Base-by-base conservation (phyloP, 106 monocot genomes). In the Chionographis japonica region DNA sequence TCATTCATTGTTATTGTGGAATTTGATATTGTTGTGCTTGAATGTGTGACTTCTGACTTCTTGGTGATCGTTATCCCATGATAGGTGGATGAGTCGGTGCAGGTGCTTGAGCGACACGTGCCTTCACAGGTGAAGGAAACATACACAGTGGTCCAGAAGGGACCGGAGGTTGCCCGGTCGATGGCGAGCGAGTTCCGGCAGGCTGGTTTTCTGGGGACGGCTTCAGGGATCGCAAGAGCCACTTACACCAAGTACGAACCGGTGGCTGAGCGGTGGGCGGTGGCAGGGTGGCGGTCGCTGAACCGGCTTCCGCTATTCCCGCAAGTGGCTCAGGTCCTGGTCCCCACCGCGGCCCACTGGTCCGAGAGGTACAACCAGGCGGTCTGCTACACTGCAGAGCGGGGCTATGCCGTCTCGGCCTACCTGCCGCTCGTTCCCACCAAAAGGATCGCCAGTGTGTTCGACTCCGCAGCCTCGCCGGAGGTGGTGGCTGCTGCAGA, bases 231-330 rank as follows among this genome's bases (percentile, higher is more conserved):
- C 2, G 92, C 78, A 11, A 80, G 75, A 62, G 43, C 79, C 12
- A 81, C 78, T 4, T 87, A 87, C 68, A 54, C 68, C 63, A 78
- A 75, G 65, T 86, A 79, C 65, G 89, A 93, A 71, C 93, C 93
- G 0, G 74, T 78, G 3, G 87, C 80, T 2, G 95, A 92, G 81
- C 77, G 76, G 3, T 77, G 59, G 17, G 95, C 95, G 0, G 95
- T 82, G 3, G 75, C 88, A 9, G 78, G 82, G 3, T 95, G 95
- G 95, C 65, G 57, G 51, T 68, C 92, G 1, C 78, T 95, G 57
- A 95, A 92, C 63, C 81, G 77, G 9, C 86, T 95, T 17, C 95
- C 95, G 0, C 79, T 88, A 12, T 80, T 95, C 59, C 82, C 88
- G 2, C 83, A 82, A 62, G 78, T 89, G 56, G 82, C 91, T 1